Base-by-base conservation (phyloP, 1,284 basidiomycete genomes). In the Schizopora paradoxa region DNA sequence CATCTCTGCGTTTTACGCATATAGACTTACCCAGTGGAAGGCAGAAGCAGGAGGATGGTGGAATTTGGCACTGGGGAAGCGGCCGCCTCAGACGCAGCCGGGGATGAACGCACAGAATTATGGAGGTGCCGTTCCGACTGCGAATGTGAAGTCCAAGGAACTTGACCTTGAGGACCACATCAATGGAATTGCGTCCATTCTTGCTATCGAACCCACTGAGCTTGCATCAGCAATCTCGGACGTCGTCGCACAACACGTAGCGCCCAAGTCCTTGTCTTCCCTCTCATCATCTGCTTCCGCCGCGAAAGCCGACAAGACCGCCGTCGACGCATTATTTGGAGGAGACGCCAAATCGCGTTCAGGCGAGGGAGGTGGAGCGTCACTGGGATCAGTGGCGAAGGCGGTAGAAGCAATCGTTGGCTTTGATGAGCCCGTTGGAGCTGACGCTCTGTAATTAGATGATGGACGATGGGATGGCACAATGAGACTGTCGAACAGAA, bases 221-320 rank as follows among this genome's bases (percentile, higher is more conserved):
- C 65, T 86, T 2, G 80, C 82, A 1, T 67, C 66, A 19, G 82
- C 79, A 0, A 77, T 86, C 43, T 77, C 76, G 1, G 66, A 64
- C 42, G 78, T 73, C 0, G 75, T 80, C 27, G 66, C 67, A 45
- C 67, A 76, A 25, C 61, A 78, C 51, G 72, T 82, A 18, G 77
- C 81, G 1, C 73, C 74, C 13, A 77, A 74, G 4, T 76, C 72
- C 28, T 56, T 83, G 39, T 73, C 74, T 8, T 77, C 74, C 2
- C 62, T 82, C 26, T 51, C 51, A 18, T 46, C 48, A 5, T 51
- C 49, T 5, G 49, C 49, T 4, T 51, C 49, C 5, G 67, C 68
- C 5, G 51, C 32, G 4, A 47, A 49, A 5, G 69, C 69, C 16
- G 61, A 64, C 47, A 70, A 73, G 56, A 73, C 72, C 0, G 67